Evolutionary conservation across 345 rosid species (phyloP), one percentile per base, ranked within the genome.

Genomic region (Eucalyptus globulus): DNA sequence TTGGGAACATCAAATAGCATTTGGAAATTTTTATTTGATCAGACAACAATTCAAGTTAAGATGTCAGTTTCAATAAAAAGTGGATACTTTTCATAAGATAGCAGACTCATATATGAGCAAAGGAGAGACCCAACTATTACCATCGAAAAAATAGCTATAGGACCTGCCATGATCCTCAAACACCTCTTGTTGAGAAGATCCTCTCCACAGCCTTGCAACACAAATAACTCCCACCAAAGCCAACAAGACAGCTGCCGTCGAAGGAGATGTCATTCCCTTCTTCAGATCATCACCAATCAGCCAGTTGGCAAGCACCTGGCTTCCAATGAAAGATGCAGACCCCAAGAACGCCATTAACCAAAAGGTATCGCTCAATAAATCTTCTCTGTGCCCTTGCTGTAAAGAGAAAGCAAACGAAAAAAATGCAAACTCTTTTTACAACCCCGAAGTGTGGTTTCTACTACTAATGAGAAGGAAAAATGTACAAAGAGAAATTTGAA

Each of bases 301-400:
- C 99, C 96, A 96, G 92, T 97, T 97, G 17, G 94, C 91, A 86
- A 97, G 95, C 87, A 93, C 93, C 93, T 97, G 99, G 92, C 96
- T 94, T 92, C 96, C 96, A 87, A 98, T 92, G 49, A 95, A 94
- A 80, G 96, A 91, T 58, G 92, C 97, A 26, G 99, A 95, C 94
- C 97, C 99, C 16, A 96, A 92, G 88, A 96, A 95, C 54, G 94
- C 95, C 99, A 98, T 97, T 87, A 96, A 90, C 99, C 99, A 96
- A 88, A 97, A 98, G 31, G 95, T 96, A 86, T 96, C 97, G 86
- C 90, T 95, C 92, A 97, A 92, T 87, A 92, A 89, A 87, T 96
- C 98, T 90, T 95, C 96, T 88, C 98, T 90, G 89, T 94, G 96
- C 88, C 98, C 98, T 94, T 93, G 96, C 99, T 97, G 95, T 92